These are phyloP conservation scores for Ganoderma multipileum DNA, from an alignment of 1,284 basidiomycete genomes.

Conservation along the genomic window DNA sequence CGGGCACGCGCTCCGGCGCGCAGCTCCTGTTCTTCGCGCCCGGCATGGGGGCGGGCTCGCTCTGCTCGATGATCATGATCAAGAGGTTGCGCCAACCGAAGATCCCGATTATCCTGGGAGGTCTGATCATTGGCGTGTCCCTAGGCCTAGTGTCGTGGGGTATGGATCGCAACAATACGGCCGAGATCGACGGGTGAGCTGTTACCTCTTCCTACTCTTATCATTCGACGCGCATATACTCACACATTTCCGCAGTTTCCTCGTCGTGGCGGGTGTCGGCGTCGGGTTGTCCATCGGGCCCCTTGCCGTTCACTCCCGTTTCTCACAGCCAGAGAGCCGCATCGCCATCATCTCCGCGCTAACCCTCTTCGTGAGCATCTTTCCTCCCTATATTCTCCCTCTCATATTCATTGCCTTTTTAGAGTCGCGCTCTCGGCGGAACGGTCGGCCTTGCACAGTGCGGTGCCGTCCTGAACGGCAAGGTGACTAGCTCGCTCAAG, in stretches of 20 bases:
- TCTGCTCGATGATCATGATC: conserved; percentile 40
- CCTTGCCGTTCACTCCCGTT: conserved; percentile 51
- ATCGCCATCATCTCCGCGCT: conserved; percentile 52
- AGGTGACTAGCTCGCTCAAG: conserved; percentile 45
- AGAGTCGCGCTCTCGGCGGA: conserved; percentile 57
- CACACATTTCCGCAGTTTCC: conserved; percentile 43
- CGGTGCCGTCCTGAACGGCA: conserved; percentile 52
- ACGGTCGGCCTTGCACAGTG: conserved; percentile 60
- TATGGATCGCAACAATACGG: conserved; percentile 45
- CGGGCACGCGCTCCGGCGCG: conserved; percentile 47
- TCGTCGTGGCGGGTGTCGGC: conserved; percentile 53
- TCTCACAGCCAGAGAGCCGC: conserved; percentile 46
- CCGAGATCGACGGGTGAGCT: conserved; percentile 46
- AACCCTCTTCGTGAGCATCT: conserved; percentile 49
- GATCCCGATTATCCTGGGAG: conserved; percentile 48
- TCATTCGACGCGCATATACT: not conserved
- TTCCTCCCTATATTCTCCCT: not conserved
- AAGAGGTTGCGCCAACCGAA: conserved; percentile 44
- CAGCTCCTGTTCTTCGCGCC: conserved; percentile 58
- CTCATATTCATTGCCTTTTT: not conserved
- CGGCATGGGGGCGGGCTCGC: conserved; percentile 46
- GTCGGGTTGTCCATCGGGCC: conserved; percentile 50
- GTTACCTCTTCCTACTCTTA: not conserved
- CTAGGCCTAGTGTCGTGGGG: conserved; percentile 52
- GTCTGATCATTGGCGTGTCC: conserved; percentile 44